A percentile compares a stretch with the other conserved stretches of the same genome.
Evolutionary conservation across 805 yeast genomes (phyloP).

Genomic region (Metschnikowia henanensis): DNA sequence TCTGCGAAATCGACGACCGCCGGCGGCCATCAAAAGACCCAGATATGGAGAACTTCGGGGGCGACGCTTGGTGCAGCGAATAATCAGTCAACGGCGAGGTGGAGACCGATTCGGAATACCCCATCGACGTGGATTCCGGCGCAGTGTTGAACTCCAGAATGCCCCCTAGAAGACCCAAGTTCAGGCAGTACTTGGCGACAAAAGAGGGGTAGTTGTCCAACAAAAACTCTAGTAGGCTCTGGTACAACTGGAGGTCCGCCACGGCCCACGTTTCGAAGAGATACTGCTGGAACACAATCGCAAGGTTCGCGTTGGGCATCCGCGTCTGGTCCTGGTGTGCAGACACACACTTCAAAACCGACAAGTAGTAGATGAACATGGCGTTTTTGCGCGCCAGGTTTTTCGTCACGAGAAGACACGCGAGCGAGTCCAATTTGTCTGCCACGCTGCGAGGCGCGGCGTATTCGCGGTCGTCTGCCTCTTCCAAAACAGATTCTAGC

Average conservation of each 20-base stretch:
- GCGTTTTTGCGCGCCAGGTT: slow-evolving; percentile 18
- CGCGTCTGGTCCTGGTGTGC: slow-evolving; percentile 22
- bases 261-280: slow-evolving; percentile 21
- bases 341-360: slow-evolving; percentile 18
- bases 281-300: slow-evolving; percentile 36
- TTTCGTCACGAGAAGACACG: slow-evolving; percentile 13
- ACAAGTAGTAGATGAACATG: slow-evolving; percentile 21
- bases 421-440: slow-evolving; percentile 14
- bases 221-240: slow-evolving; percentile 16
- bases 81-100: slow-evolving; percentile 18
- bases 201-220: slow-evolving; percentile 19
- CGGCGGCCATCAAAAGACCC: slow-evolving; percentile 11
- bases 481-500: slow-evolving; percentile 10
- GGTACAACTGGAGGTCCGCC: slow-evolving; percentile 14
- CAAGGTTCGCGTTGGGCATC: slow-evolving; percentile 28
- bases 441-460: slow-evolving; percentile 5
- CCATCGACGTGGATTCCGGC: slow-evolving; percentile 8
- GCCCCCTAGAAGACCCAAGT: slow-evolving; percentile 11
- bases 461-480: slow-evolving; percentile 7
- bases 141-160: slow-evolving; percentile 10
- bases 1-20: slow-evolving; percentile 20
- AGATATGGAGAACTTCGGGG: slow-evolving; percentile 4
- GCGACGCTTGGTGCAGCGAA: slow-evolving; percentile 14
- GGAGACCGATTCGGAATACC: slow-evolving; percentile 11
- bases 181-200: slow-evolving; percentile 9